Percentiles rank a stretch among this genome's conserved stretches.
Conservation (phyloP, 2,329 filamentous ascomycete species). For the Cercospora sp. region DNA sequence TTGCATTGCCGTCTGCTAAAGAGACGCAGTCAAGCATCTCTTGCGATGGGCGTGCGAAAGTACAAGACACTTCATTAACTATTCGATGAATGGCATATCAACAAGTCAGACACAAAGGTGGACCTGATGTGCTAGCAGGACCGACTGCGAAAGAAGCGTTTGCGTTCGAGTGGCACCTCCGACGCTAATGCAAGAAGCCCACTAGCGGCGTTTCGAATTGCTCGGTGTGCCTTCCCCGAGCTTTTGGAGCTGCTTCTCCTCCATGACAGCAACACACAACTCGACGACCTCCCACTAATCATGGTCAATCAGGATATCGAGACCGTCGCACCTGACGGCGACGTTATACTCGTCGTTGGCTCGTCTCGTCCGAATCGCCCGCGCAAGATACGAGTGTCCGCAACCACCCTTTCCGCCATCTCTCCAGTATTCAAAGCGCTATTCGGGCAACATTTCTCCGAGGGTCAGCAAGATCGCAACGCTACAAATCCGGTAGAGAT, state of each 20-base stretch:
- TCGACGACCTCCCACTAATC: not conserved
- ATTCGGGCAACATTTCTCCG: slow-evolving; percentile 19
- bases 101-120: too few species aligned
- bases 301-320: not conserved
- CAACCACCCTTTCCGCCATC: not conserved
- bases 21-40: too few species aligned
- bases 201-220: not conserved
- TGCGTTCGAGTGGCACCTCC: not conserved
- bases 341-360: slow-evolving; percentile 7
- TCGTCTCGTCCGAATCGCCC: too few species aligned
- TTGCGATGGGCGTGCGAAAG: too few species aligned
- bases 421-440: slow-evolving; percentile 14
- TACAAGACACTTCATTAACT: too few species aligned
- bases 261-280: not conserved
- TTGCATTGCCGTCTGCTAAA: too few species aligned
- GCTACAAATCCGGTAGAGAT: slow-evolving; percentile 8
- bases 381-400: slow-evolving; percentile 4
- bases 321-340: slow-evolving; percentile 8
- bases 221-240: too few species aligned
- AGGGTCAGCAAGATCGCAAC: slow-evolving; percentile 5
- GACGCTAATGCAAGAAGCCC: not conserved
- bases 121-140: too few species aligned
- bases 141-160: too few species aligned
- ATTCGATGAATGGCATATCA: too few species aligned
- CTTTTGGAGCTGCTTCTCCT: too few species aligned